Evolutionary conservation across 2,329 filamentous ascomycete species (phyloP).

Genomic region (Byssothecium circinans): DNA sequence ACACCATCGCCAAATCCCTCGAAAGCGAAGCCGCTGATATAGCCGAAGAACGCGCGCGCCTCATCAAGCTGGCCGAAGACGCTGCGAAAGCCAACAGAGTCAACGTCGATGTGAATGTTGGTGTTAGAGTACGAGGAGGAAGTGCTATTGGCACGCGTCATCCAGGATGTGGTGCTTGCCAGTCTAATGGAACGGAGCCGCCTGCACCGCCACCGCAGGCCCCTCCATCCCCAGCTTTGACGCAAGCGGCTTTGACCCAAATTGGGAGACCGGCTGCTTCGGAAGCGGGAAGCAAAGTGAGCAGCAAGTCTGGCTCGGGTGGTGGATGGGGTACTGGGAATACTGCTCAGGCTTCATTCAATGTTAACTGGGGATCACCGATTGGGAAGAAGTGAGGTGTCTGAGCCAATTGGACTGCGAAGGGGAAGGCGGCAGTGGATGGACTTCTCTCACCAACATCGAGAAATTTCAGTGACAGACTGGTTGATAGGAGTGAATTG

Average conservation of each 20-base stretch:
- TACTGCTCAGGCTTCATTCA: neutral
- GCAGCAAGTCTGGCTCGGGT: neutral
- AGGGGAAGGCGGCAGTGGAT: no score
- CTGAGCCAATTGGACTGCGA: no score
- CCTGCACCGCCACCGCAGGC: no score
- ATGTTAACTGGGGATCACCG: neutral
- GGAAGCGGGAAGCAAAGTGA: neutral
- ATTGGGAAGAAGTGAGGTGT: neutral
- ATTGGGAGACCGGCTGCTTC: neutral
- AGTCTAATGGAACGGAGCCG: neutral
- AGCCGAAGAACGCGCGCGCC: constrained; percentile 20
- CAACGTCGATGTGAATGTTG: constrained; percentile 5
- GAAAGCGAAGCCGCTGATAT: constrained; percentile 18
- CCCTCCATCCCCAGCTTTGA: no score
- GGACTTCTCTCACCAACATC: no score
- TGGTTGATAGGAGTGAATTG: no score
- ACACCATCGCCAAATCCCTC: neutral
- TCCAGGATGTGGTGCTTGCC: neutral
- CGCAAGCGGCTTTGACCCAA: no score
- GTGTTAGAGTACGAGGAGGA: neutral
- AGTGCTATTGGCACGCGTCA: neutral
- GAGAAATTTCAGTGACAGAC: no score
- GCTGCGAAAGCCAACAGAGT: constrained; percentile 17
- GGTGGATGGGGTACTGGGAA: neutral
- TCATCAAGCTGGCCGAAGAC: constrained; percentile 15